Base-by-base conservation (phyloP, 495 filamentous ascomycete genomes). In the Penicillium flavigenum region DNA sequence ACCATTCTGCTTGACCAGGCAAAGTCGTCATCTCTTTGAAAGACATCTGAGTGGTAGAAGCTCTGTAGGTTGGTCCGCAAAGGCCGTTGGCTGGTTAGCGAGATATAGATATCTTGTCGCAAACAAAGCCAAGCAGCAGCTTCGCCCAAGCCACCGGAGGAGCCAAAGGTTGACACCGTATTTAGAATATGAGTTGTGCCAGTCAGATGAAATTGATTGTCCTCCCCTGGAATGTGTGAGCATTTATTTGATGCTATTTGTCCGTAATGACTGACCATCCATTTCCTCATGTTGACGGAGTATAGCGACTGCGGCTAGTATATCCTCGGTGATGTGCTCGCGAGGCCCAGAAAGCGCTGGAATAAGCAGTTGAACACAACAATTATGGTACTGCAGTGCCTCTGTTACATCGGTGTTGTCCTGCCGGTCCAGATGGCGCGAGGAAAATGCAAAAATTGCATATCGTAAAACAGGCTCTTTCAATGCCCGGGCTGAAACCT, bases 101-200 rank as follows among this genome's bases (percentile, higher is more conserved):
- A 69, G 2, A 71, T 56, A 47, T 69, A 66, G 9, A 71, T 67
- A 22, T 69, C 69, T 27, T 71, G 62, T 16, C 69, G 64, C 14
- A 71, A 52, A 55, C 69, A 69, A 9, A 71, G 51, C 69, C 69
- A 69, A n/a, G 69, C 69, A 9, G 69, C 66, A 29, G 66, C 69
- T 36, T 71, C 69, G 2, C 66, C 66, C 11, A 71, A 38, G 14
- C 69, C 66, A 26, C 69, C 66, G 0, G 60, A 65, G 6, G 66
- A 69, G 9, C 68, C 68, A 27, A 69, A 67, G 0, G 57, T 62
- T 5, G 64, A 65, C 20, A 71, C 57, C 1, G 68, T 65, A 45
- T 71, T 71, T 20, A 71, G 47, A 19, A 71, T 69, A 44, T 60
- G 66, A 4, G 66, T 65, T 42, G 65, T 65, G 3, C 68, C 68